Evolutionary conservation across 1,139 yeast species (phyloP), one percentile per base, ranked within the genome.

Genomic region (Blastobotrys capitulatus): DNA sequence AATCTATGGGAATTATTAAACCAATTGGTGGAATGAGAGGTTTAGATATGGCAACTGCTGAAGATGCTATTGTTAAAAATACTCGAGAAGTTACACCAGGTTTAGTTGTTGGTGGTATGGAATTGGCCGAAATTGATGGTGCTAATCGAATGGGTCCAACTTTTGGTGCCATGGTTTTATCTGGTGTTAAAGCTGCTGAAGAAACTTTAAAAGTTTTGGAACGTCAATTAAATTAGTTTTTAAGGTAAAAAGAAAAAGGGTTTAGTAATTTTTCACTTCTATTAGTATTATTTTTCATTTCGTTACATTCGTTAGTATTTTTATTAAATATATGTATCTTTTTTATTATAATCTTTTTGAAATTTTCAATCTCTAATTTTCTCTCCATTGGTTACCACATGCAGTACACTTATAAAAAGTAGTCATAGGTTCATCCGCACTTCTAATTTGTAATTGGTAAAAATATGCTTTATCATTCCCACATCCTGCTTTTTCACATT

Each of bases 321-420:
- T 25, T 40, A 9, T n/a, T 38, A 20, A 38, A 38, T 38, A 38
- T 38, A 19, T 34, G 8, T 34, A 9, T 34, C 7, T 18, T 34
- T n/a, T 34, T 18, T 34, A 15, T 34, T 34, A 9, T 34, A 39
- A 22, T n/a, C n/a, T n/a, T n/a, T n/a, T n/a, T n/a, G n/a, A n/a
- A n/a, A 34, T 39, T 16, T 35, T 32, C 10, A 38, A 26, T 19
- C 27, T 66, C 50, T 68, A 92, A 61, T 92, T 92, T 64, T 92
- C 98, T 71, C 96, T 84, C 98, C 98, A 92, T 69, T 92, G 95
- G 66, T 89, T 80, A 41, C 89, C 87, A 72, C 98, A 92, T 57
- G 80, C 83, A 43, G 88, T 89, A 73, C 98, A 92, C 68, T 72
- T 88, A 68, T 86, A 88, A 66, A 92, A 92, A 2, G 97, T 90